Conservation (phyloP, 2,329 filamentous ascomycete species). For the Aspergillus jensenii region DNA sequence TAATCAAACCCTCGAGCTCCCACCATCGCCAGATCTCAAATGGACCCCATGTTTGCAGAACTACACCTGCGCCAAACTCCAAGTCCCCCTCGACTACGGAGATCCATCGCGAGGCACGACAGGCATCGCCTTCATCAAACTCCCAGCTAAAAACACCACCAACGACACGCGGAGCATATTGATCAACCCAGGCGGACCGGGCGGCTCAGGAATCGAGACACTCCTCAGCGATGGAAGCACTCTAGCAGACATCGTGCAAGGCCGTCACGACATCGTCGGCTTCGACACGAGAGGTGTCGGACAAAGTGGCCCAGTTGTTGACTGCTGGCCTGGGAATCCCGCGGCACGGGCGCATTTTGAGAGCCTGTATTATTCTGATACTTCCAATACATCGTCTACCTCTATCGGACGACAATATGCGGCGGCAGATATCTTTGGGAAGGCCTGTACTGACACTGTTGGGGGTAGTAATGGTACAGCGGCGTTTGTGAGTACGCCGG, state of each 20-base stretch:
- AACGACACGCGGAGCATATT: conserved; percentile 14
- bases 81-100: conserved; percentile 23
- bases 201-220: conserved; percentile 6
- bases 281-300: conserved; percentile 32
- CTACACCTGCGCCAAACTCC: conserved; percentile 16
- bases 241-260: background rate
- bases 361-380: conserved; percentile 15
- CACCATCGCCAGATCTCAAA: conserved; percentile 9
- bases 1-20: background rate
- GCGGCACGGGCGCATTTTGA: conserved; percentile 16
- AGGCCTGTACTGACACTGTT: conserved; percentile 12
- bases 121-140: conserved; percentile 20
- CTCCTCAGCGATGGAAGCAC: background rate
- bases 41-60: conserved; percentile 19
- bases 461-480: conserved; percentile 21
- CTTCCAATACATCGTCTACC: conserved; percentile 15
- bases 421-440: conserved; percentile 13
- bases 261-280: conserved; percentile 26
- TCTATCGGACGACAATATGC: conserved; percentile 14
- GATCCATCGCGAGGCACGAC: conserved; percentile 14
- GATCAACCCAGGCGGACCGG: conserved; percentile 14
- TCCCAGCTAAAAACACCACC: conserved; percentile 13
- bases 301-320: conserved; percentile 28
- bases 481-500: conserved; percentile 30
- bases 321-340: conserved; percentile 28